A percentile compares a stretch with the other conserved stretches of the same genome.
Evolutionary conservation across 768 basidiomycete genomes (phyloP).

Genomic region (Collybia sp.): DNA sequence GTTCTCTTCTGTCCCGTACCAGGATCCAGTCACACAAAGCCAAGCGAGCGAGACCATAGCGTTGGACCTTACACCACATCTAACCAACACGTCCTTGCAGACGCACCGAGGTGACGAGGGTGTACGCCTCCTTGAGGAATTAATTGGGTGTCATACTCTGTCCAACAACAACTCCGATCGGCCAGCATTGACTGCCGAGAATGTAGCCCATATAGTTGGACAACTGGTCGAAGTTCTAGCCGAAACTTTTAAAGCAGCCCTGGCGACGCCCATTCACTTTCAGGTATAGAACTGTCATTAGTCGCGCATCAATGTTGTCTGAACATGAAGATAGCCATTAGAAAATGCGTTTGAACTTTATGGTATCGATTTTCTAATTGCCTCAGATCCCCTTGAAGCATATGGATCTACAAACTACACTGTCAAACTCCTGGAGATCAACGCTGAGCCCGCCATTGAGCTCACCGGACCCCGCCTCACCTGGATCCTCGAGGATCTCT

Average conservation of each 20-base stretch:
- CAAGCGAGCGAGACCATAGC: conserved; percentile 8
- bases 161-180: conserved; percentile 15
- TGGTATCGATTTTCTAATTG: conserved; percentile 89
- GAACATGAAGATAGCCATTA: conserved; percentile 45
- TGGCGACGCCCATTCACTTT: conserved; percentile 79
- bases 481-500: conserved; percentile 80
- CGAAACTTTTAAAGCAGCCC: conserved; percentile 83
- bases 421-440: conserved; percentile 84
- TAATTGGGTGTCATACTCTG: conserved; percentile 60
- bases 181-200: conserved; percentile 22
- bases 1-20: conserved; percentile 77
- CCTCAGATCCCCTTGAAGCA: conserved; percentile 25
- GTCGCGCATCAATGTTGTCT: conserved; percentile 2
- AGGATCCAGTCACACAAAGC: conserved; percentile 28
- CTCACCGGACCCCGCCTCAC: conserved; percentile 81
- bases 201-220: conserved; percentile 42
- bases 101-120: conserved; percentile 56
- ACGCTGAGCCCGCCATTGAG: conserved; percentile 95
- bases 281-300: conserved; percentile 46
- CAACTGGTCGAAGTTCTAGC: conserved; percentile 64
- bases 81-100: conserved; percentile 93
- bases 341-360: conserved; percentile 95
- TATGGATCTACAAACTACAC: conserved; percentile 29
- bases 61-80: conserved; percentile 65
- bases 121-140: conserved; percentile 78